Evolutionary conservation across 306 rosid genomes (phyloP), one percentile per base, ranked within the genome.

Genomic region (Castanea crenata): DNA sequence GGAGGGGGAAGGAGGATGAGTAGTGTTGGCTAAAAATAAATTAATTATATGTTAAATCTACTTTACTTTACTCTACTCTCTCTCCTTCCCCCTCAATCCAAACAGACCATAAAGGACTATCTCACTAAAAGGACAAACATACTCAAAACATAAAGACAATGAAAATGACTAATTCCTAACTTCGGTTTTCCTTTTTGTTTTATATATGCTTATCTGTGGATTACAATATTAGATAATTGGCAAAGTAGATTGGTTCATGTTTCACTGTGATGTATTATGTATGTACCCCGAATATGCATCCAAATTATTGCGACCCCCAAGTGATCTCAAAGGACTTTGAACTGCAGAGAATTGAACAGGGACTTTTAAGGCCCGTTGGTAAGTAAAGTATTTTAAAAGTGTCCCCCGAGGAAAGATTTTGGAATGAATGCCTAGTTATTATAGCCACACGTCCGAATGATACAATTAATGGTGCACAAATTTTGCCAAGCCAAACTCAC

Each of bases 121-220:
- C 84, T 69, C 52, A 61, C 31, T 41, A 83, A 81, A 80, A 87
- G 62, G 73, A 46, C 73, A 81, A 58, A 83, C 61, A 58, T 27
- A 69, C 67, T 78, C 52, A 32, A 44, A 44, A 44, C 25, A 76
- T 23, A 25, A 51, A 20, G 74, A 62, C 62, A 73, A 58, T 77
- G 93, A 89, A 86, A 88, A 82, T 80, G 93, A 85, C 84, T 55
- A 31, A 49, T 86, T 83, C 88, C 92, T 83, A 80, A 86, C 84
- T 16, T 80, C 71, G 38, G 71, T 65, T 83, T 81, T 52, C 46
- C 59, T 64, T 59, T 64, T 59, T 79, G 61, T 83, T 20, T 21
- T 75, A 64, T 72, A 27, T 64, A 76, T 59, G 81, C 25, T 82
- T 73, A 80, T 73, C 76, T 63, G 82, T 74, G 74, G 84, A 76